Base-by-base conservation (phyloP, 1,284 basidiomycete genomes). In the Pseudozyma sp. region DNA sequence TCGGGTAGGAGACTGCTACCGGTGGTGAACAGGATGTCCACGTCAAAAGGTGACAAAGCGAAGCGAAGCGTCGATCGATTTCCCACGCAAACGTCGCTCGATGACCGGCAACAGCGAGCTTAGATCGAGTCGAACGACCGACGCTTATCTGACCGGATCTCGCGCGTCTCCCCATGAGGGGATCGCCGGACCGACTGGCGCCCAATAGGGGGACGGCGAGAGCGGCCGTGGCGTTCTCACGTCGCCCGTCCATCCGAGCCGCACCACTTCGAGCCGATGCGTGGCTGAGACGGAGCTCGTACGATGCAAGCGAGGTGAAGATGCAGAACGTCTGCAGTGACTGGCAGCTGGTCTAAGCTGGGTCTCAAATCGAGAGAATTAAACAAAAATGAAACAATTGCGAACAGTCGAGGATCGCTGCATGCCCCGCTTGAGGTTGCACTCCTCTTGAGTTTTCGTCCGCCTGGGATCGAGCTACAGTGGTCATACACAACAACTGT, bases 301-400 rank as follows among this genome's bases (percentile, higher is more conserved):
- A 29, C 40, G 47, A 13, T 57, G 19, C 46, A 57, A 49, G 54
- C 54, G 54, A 57, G 39, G 30, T 49, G 37, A 44, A 29, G 50
- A 42, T 7, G 16, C 11, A 37, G 35, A 37, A 37, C 35, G 8
- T 42, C 50, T 40, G 19, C 9, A 10, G 31, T 29, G 35, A 40
- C n/a, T 16, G 17, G 11, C n/a, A 30, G 45, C 44, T 24, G 24
- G 24, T 24, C 24, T 24, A 24, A 49, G 54, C 54, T 47, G 50
- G 43, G 44, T 19, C 31, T 19, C 6, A 53, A 40, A 54, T 13
- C n/a, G 39, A 45, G 33, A 10, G 24, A n/a, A 29, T 13, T 11
- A 5, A 14, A 11, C 5, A 47, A 31, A 10, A 33, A 33, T 30
- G 8, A 11, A 14, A 45, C n/a, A 45, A 30, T 24, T 24, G 24